These are phyloP conservation scores for Cystofilobasidium macerans DNA, from an alignment of 768 basidiomycete species.

Conservation along the genomic window DNA sequence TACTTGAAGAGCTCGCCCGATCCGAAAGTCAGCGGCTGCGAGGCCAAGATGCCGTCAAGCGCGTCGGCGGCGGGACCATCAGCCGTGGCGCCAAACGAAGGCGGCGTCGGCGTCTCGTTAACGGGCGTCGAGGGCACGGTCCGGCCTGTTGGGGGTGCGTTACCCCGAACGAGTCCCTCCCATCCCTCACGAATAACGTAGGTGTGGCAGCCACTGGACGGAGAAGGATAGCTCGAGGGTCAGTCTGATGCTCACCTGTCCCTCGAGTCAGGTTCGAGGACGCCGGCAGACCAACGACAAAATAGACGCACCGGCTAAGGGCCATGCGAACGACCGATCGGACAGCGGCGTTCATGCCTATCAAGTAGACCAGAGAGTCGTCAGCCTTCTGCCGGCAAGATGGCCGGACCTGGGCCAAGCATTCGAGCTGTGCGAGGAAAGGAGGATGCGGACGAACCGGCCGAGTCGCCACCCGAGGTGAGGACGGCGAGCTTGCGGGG, in stretches of 20 bases:
- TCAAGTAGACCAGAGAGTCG: not conserved
- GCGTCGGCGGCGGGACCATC: constrained; percentile 27
- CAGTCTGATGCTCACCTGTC: too few species aligned
- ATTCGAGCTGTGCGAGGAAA: not conserved
- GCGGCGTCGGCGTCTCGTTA: constrained; percentile 28
- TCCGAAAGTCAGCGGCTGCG: constrained; percentile 36
- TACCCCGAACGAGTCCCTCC: constrained; percentile 94
- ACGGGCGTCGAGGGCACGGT: constrained; percentile 29
- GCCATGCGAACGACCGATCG: constrained; percentile 85
- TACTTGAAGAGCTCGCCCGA: constrained; percentile 44
- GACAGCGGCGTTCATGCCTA: constrained; percentile 76
- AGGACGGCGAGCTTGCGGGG: constrained; percentile 53
- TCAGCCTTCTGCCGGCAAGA: not conserved
- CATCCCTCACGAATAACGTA: constrained; percentile 97
- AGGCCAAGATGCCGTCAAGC: constrained; percentile 45
- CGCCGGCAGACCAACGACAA: not conserved
- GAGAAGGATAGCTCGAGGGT: not conserved
- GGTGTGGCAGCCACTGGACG: constrained; percentile 78
- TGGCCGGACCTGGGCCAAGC: not conserved
- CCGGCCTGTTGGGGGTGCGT: constrained; percentile 41
- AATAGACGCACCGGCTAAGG: constrained; percentile 61
- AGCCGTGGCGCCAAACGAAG: constrained; percentile 27
- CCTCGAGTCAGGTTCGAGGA: too few species aligned
- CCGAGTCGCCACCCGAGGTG: constrained; percentile 93
- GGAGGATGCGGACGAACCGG: constrained; percentile 48